Base-by-base conservation (phyloP, 1,139 yeast species). In the Blastobotrys serpentis region DNA sequence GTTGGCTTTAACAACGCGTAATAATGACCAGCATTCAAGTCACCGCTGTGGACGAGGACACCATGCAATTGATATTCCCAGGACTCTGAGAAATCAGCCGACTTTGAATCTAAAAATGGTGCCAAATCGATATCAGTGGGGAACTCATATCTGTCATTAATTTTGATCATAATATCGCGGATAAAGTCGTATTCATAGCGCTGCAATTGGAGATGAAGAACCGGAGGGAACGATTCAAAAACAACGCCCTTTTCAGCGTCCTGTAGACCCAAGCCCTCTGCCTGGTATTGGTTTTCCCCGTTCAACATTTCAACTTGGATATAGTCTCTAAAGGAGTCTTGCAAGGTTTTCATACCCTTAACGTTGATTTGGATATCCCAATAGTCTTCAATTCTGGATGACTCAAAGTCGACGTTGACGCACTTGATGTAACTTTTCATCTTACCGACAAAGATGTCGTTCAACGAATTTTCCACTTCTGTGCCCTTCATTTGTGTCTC, bases 331-430 rank as follows among this genome's bases (percentile, higher is more conserved):
- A 92, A 92, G 0, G 97, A 84, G 45, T 83, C 84, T 53, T 78
- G 74, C 42, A 92, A 74, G 57, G 81, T 81, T 50, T 74, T 76
- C 74, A 89, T 77, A 25, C 92, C 88, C 65, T 87, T 88, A 19
- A 92, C 99, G 62, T 92, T 92, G 57, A 92, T 74, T 66, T 94
- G 98, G 54, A 92, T 86, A 71, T 92, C 98, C 99, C 99, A 92
- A 61, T 87, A 92, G 62, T 94, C 98, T 67, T 92, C 99, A 4
- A 78, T 81, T 56, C 97, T 76, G 2, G 96, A 82, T 19, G 96
- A 86, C 68, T 92, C 98, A 66, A 87, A 92, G 46, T 92, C 90
- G n/a, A 92, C 98, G 65, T 90, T 80, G 44, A 92, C 81, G 71
- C 99, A 92, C 64, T 87, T 86, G 62, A 94, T 86, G 64, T 81